Evolutionary conservation across 805 yeast species (phyloP).

Genomic region (Scheffersomyces lignosus): DNA sequence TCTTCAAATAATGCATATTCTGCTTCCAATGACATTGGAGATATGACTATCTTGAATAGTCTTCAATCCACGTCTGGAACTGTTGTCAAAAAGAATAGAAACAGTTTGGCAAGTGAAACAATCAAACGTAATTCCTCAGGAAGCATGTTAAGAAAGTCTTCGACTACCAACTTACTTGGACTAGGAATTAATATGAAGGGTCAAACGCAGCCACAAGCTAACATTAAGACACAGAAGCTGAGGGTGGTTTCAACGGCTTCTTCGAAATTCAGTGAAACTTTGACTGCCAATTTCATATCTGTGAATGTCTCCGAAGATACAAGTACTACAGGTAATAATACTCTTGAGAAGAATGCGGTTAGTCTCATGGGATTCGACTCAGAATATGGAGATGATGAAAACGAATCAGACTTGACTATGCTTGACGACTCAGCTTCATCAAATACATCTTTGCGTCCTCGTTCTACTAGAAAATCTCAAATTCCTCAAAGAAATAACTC

Average conservation of each 20-base stretch:
- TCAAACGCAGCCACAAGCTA: no score
- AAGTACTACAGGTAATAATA: constrained; percentile 13
- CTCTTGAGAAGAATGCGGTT: constrained; percentile 22
- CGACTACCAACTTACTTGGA: constrained; percentile 24
- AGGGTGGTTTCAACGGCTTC: not conserved
- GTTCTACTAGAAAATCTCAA: not conserved
- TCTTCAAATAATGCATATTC: not conserved
- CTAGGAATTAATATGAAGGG: constrained; percentile 23
- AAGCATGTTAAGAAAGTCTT: constrained; percentile 20
- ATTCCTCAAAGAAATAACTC: not conserved
- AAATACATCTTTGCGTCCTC: not conserved
- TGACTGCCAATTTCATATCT: constrained; percentile 16
- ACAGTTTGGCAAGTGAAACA: not conserved
- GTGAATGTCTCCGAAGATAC: constrained; percentile 18
- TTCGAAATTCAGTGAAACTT: constrained; percentile 1
- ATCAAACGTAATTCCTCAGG: not conserved
- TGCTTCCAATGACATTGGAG: constrained; percentile 10
- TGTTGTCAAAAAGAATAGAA: constrained; percentile 16
- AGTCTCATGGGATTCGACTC: constrained; percentile 10
- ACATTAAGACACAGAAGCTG: constrained; percentile 1
- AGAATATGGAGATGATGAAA: constrained; percentile 14
- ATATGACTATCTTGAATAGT: constrained; percentile 8
- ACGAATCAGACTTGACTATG: constrained; percentile 20
- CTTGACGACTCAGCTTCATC: constrained; percentile 12
- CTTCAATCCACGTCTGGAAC: constrained; percentile 15